These are phyloP conservation scores for Antrodiella citrinella DNA, from an alignment of 768 basidiomycete species.

Conservation along the genomic window DNA sequence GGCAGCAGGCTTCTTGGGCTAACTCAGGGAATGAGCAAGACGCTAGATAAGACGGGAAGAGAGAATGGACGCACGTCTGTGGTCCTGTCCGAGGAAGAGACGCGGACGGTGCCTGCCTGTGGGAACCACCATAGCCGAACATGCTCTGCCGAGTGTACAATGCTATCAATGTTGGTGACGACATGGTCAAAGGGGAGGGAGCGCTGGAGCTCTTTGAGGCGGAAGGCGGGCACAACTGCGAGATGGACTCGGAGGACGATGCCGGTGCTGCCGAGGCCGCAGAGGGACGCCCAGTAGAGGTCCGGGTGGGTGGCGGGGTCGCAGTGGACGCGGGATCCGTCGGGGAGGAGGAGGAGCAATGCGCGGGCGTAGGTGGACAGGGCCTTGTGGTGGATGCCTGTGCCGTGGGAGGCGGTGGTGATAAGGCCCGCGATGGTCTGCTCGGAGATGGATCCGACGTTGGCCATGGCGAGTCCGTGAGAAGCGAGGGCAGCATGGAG, in stretches of 20 bases:
- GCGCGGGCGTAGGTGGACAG: conserved; percentile 76
- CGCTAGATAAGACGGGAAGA: conserved; percentile 6
- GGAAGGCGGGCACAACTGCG: conserved; percentile 75
- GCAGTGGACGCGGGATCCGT: conserved; percentile 62
- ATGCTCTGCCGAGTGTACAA: conserved; percentile 68
- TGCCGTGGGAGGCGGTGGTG: conserved; percentile 93
- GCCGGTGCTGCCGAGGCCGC: conserved; percentile 87
- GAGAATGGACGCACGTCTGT: conserved; percentile 47
- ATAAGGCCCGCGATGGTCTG: conserved; percentile 91
- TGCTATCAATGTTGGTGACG: conserved; percentile 42
- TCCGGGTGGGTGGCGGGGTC: conserved; percentile 56
- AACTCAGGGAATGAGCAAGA: background rate
- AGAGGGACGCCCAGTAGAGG: conserved; percentile 83
- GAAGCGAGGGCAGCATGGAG: conserved; percentile 62
- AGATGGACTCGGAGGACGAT: conserved; percentile 74
- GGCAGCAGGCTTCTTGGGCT: conserved; percentile 45
- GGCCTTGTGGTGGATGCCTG: conserved; percentile 71
- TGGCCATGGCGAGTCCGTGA: conserved; percentile 76
- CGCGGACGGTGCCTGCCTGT: conserved; percentile 59
- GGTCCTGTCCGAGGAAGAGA: conserved; percentile 70
- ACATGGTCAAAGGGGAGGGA: conserved; percentile 57
- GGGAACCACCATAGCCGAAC: conserved; percentile 97
- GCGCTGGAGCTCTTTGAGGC: conserved; percentile 65
- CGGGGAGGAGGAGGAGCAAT: conserved; percentile 68
- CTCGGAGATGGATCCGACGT: conserved; percentile 93